Conservation (phyloP, 495 filamentous ascomycete species). For the Xylaria scruposa region DNA sequence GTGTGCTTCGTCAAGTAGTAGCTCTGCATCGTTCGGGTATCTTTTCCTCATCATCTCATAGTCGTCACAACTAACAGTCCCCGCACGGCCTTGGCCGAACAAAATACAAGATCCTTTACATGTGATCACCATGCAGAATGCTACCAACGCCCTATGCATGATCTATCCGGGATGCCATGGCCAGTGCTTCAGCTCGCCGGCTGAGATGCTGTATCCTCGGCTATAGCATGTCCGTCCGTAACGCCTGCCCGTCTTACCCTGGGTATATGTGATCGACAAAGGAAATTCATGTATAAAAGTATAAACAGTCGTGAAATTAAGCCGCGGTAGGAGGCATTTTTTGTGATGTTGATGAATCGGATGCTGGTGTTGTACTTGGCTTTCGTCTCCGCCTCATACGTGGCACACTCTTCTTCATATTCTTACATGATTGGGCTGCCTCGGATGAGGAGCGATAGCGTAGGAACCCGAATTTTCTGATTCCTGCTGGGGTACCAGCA, state of each 20-base stretch:
- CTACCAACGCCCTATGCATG: slow-evolving; percentile 22
- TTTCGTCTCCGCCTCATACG: slow-evolving; percentile 51
- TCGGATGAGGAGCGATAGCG: slow-evolving; percentile 50
- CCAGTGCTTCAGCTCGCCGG: slow-evolving; percentile 25
- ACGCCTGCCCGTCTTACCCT: slow-evolving; percentile 27
- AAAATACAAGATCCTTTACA: slow-evolving; percentile 11
- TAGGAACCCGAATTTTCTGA: slow-evolving; percentile 45
- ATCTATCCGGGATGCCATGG: slow-evolving; percentile 20
- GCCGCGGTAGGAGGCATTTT: slow-evolving; percentile 25
- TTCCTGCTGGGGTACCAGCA: slow-evolving; percentile 40
- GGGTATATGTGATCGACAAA: slow-evolving; percentile 24
- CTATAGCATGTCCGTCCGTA: slow-evolving; percentile 18
- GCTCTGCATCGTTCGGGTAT: slow-evolving; percentile 19
- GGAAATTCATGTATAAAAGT: slow-evolving; percentile 12
- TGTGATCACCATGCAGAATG: slow-evolving; percentile 8
- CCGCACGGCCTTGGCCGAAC: not conserved
- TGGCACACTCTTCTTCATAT: slow-evolving; percentile 49
- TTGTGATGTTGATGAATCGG: slow-evolving; percentile 33
- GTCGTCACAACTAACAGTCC: slow-evolving; percentile 12
- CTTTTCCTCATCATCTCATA: slow-evolving; percentile 21
- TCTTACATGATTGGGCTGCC: slow-evolving; percentile 49
- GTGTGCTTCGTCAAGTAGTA: not conserved
- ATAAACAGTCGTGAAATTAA: slow-evolving; percentile 28
- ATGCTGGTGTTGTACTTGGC: slow-evolving; percentile 27
- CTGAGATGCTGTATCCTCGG: slow-evolving; percentile 18